phyloP scores from a whole-genome alignment of 73 alveolate species.

The Tetrahymena borealis region DNA sequence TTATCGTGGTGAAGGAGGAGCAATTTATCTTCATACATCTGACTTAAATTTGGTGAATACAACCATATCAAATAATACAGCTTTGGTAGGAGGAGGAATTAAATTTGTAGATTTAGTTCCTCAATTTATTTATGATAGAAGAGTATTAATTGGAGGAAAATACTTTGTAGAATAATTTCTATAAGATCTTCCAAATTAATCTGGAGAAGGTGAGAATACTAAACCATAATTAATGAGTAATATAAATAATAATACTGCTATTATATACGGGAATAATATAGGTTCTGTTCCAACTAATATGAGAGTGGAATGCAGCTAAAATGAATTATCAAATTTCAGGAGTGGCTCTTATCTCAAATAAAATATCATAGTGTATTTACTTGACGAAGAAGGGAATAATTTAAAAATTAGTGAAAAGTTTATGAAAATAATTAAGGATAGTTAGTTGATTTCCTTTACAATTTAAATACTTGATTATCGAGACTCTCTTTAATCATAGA shows the following conservation, averaged over 20 bases:
- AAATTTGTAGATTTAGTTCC: background rate
- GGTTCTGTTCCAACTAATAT: background rate
- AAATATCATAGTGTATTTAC: background rate
- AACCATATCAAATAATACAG: background rate
- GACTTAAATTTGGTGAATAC: background rate
- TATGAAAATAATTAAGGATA: background rate
- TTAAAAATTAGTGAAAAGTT: background rate
- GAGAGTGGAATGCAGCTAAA: background rate
- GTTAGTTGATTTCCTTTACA: background rate
- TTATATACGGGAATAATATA: background rate
- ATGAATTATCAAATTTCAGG: background rate
- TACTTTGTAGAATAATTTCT: background rate
- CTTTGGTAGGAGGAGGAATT: background rate
- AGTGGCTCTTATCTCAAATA: background rate
- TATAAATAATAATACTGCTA: background rate
- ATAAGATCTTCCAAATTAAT: too few relatives aligned
- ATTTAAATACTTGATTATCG: background rate
- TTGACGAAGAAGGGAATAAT: background rate
- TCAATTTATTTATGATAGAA: background rate
- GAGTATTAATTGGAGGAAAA: background rate
- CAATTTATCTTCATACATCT: background rate
- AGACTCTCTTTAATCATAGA: background rate
- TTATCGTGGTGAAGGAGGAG: background rate
- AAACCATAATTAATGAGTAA: too few relatives aligned
- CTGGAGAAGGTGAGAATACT: too few relatives aligned